Percentiles rank a stretch among this genome's conserved stretches.
phyloP scores from a whole-genome alignment of 148 eudicot species.

The Diospyros kaki region DNA sequence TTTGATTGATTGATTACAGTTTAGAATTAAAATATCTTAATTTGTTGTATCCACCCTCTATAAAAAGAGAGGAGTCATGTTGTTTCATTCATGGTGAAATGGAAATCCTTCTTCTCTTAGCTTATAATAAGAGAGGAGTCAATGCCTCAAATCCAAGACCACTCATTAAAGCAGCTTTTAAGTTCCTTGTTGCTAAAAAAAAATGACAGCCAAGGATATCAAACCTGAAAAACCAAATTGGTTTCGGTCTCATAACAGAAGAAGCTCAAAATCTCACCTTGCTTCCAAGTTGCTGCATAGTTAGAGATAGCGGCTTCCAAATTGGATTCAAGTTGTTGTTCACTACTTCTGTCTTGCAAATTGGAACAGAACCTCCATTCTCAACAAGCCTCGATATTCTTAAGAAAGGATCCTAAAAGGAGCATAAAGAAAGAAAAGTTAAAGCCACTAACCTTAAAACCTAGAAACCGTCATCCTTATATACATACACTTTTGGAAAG shows the following conservation, averaged over 20 bases:
- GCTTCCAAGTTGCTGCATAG: slow-evolving; percentile 73
- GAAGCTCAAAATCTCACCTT: slow-evolving; percentile 49
- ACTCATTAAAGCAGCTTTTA: neutral
- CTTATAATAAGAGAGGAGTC: no score
- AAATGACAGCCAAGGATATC: neutral
- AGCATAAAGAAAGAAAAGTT: slow-evolving; percentile 11
- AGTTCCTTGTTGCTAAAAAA: neutral
- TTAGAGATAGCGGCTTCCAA: slow-evolving; percentile 78
- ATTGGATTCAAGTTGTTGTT: slow-evolving; percentile 78
- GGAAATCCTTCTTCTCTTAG: no score
- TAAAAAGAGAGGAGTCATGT: no score
- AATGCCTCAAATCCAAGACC: neutral
- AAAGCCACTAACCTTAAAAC: neutral
- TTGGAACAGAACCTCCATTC: slow-evolving; percentile 61
- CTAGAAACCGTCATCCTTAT: neutral
- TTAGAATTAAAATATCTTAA: no score
- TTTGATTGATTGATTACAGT: no score
- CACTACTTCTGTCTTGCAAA: slow-evolving; percentile 87
- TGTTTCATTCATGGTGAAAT: no score
- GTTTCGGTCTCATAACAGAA: slow-evolving; percentile 5
- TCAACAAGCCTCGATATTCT: slow-evolving; percentile 79
- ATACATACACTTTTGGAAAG: slow-evolving; percentile 82
- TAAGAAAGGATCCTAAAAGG: slow-evolving; percentile 81
- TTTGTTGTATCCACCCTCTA: no score
- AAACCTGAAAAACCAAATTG: neutral